These are phyloP conservation scores for Russula virescens DNA, from an alignment of 768 basidiomycete species.

Conservation along the genomic window DNA sequence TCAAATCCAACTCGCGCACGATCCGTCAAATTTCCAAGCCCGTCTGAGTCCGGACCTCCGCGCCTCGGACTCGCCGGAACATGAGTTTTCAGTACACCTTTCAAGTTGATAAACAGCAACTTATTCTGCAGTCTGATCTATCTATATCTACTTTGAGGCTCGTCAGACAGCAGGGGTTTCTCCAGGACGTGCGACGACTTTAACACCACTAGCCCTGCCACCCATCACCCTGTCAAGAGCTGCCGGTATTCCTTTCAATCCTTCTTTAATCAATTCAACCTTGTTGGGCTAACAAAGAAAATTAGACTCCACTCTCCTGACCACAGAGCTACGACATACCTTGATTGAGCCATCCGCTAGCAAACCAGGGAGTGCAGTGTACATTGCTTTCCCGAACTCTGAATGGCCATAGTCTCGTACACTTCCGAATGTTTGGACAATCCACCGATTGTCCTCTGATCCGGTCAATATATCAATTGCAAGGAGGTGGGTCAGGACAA, in stretches of 20 bases:
- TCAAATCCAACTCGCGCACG: too few relatives aligned
- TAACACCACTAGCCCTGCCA: conserved; percentile 27
- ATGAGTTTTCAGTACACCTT: too few relatives aligned
- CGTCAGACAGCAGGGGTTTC: neutral
- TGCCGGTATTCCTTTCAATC: conserved; percentile 26
- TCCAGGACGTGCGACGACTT: conserved; percentile 23
- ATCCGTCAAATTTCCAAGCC: too few relatives aligned
- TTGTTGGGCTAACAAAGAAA: conserved; percentile 23
- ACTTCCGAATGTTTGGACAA: neutral
- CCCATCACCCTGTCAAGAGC: conserved; percentile 23
- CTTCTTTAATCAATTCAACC: conserved; percentile 26
- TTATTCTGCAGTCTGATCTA: too few relatives aligned
- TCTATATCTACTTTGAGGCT: too few relatives aligned
- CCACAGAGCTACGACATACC: conserved; percentile 3
- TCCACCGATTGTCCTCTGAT: neutral
- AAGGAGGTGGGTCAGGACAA: conserved; percentile 3
- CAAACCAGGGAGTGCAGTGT: conserved; percentile 3
- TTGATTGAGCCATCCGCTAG: conserved; percentile 15
- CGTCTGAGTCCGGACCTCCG: too few relatives aligned
- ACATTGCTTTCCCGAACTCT: conserved; percentile 10
- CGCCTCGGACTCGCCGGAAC: too few relatives aligned
- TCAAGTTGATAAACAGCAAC: too few relatives aligned
- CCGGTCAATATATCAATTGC: neutral
- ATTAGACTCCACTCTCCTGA: neutral
- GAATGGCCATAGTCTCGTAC: neutral